Base-by-base conservation (phyloP, 164 flowering plant genomes). In the Litsea cubeba region DNA sequence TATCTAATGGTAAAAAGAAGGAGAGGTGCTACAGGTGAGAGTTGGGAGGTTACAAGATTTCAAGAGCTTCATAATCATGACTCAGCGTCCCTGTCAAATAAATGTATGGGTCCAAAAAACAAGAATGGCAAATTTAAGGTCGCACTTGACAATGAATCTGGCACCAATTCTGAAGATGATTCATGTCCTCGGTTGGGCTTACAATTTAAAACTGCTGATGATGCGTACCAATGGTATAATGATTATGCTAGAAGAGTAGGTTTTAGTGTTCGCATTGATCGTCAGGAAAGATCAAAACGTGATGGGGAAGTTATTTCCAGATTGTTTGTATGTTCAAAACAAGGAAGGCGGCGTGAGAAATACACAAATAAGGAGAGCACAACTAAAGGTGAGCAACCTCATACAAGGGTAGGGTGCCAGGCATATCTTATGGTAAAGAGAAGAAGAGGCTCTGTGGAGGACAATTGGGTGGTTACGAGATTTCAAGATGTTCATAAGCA, bases 361-460 rank as follows among this genome's bases (percentile, higher is more conserved):
- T 49, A 46, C 54, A 8, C 35, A 68, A 22, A 68, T n/a, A 68
- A 20, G 35, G 54, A 68, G 54, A 68, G n/a, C 23, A 68, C 50
- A 46, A 68, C 12, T 25, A 40, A 40, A 49, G 54, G 12, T 68
- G 54, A 40, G 71, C 51, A 40, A 49, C 24, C 46, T 23, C 24
- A 49, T 20, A 68, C 71, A n/a, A 68, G 71, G 54, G 71, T 40
- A 68, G 71, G 71, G 46, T 68, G 71, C 54, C 51, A 68, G 71
- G 71, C 71, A 10, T 40, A 40, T 40, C 51, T 68, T 18, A 68
- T 68, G 71, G 54, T 68, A 7, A 68, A 68, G 25, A 68, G 54
- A 49, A 68, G 71, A 25, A 66, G 69, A 66, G 69, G 69, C 15
- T 40, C 69, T 15, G 69, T 30, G 20, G 54, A 40, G 25, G 71